Evolutionary conservation across 192 early-diverging fungal species (phyloP).

Genomic region (Hyaloraphidium curvatum): DNA sequence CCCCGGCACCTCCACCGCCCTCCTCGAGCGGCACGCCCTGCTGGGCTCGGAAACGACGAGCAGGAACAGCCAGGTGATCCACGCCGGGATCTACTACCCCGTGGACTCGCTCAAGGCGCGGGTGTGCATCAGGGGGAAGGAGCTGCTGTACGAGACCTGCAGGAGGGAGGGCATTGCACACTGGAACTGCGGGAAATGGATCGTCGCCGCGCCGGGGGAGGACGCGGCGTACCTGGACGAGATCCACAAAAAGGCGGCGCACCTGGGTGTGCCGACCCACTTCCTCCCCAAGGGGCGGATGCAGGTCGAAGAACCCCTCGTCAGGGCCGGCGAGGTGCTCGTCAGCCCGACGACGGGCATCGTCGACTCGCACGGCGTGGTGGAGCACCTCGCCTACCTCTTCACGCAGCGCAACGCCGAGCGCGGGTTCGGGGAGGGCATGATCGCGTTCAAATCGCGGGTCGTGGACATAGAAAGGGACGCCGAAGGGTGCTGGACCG

Average conservation of each 20-base stretch:
- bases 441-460: conserved; percentile 28
- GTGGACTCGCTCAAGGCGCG: conserved; percentile 45
- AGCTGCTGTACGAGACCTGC: conserved; percentile 44
- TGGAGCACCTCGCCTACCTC: conserved; percentile 26
- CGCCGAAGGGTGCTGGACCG: conserved; percentile 19
- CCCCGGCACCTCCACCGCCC: conserved; percentile 23
- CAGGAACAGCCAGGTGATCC: conserved; percentile 76
- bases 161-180: conserved; percentile 28
- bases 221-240: conserved; percentile 27
- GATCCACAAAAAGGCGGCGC: conserved; percentile 32
- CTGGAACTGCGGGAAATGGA: conserved; percentile 48
- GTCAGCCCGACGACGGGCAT: conserved; percentile 62
- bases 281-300: conserved; percentile 22
- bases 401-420: conserved; percentile 7
- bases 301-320: conserved; percentile 30
- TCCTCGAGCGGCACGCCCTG: conserved; percentile 44
- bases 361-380: conserved; percentile 50
- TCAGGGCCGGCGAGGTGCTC: conserved; percentile 33
- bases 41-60: conserved; percentile 60
- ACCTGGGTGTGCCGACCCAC: conserved; percentile 27
- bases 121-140: conserved; percentile 57
- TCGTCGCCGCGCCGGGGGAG: conserved; percentile 37
- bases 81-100: conserved; percentile 73
- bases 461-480: conserved; percentile 21
- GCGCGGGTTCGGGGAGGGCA: conserved; percentile 24